A percentile compares a stretch with the other conserved stretches of the same genome.
phyloP scores from a whole-genome alignment of 257 asterid species.

The Solanum raphanifolium region DNA sequence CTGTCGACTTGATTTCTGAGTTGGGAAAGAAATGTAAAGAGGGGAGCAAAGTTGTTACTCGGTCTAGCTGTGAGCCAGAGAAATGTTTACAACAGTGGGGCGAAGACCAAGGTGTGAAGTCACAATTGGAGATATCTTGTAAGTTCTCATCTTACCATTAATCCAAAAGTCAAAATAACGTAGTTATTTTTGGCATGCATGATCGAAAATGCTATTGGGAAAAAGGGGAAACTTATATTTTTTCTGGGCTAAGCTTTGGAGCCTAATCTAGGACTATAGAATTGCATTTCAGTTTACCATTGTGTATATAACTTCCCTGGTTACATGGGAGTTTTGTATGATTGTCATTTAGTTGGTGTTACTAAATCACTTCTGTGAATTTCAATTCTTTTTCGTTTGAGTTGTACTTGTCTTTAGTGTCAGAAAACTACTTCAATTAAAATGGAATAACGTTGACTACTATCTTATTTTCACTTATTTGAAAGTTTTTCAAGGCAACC shows the following conservation, averaged over 20 bases:
- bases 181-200: not conserved
- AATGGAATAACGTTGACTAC: not conserved
- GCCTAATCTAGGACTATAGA: not conserved
- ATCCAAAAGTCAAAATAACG: not conserved
- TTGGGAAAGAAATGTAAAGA: conserved; percentile 36
- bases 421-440: not conserved
- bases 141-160: conserved; percentile 14
- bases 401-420: not conserved
- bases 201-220: not conserved
- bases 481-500: not conserved
- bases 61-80: conserved; percentile 37
- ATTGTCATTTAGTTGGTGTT: not conserved
- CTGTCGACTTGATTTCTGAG: conserved; percentile 35
- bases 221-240: not conserved
- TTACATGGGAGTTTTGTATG: not conserved
- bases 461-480: not conserved
- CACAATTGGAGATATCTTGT: conserved; percentile 65
- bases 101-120: conserved; percentile 44
- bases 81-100: conserved; percentile 57
- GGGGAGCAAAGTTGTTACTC: conserved; percentile 27
- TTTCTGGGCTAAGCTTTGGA: not conserved
- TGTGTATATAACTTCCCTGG: not conserved
- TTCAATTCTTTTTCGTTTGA: not conserved
- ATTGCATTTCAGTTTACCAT: not conserved
- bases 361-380: not conserved